Base-by-base conservation (phyloP, 345 rosid genomes). In the Salix udensis region DNA sequence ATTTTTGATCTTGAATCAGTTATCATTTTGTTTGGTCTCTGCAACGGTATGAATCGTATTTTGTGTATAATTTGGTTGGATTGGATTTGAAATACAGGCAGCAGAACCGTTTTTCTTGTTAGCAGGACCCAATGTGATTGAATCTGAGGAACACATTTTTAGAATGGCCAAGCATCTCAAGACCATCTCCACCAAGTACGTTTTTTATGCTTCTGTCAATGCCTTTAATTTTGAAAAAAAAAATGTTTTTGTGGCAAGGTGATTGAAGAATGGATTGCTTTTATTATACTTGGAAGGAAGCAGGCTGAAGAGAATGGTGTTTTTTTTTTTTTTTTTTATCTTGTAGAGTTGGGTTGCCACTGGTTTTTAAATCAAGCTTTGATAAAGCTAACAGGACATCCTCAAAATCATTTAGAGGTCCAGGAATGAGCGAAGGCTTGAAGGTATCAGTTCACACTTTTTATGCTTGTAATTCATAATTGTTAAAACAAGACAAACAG, bases 381-480 rank as follows among this genome's bases (percentile, higher is more conserved):
- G 99, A 96, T 85, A 96, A 96, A 87, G 98, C 99, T 74, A 93
- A 93, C 78, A 76, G 97, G 78, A 93, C 98, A 28, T 96, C 99
- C 67, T 92, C 95, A 2, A 92, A 92, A 83, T 96, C 98, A 11
- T 96, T 93, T 80, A 95, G 99, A 2, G 99, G 98, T 73, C 97
- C 99, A 4, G 97, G 98, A 83, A 82, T 96, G 92, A 85, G 30
- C 61, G 92, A 96, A 86, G 99, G 99, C 80, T 83, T 96, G 74
- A 91, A 93, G 96, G 99, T 96, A 72, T 73, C 68, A 61, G 16
- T 39, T 30, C 37, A 24, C 15, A n/a, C 14, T 68, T 37, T 14
- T 46, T 19, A 37, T 37, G 46, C 16, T 37, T 9, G 44, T 40
- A 40, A 39, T 68, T 40, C 9, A 19, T 40, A 68, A 68, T 14